Evolutionary conservation across 495 filamentous ascomycete species (phyloP).

Genomic region (Daldinia grandis): DNA sequence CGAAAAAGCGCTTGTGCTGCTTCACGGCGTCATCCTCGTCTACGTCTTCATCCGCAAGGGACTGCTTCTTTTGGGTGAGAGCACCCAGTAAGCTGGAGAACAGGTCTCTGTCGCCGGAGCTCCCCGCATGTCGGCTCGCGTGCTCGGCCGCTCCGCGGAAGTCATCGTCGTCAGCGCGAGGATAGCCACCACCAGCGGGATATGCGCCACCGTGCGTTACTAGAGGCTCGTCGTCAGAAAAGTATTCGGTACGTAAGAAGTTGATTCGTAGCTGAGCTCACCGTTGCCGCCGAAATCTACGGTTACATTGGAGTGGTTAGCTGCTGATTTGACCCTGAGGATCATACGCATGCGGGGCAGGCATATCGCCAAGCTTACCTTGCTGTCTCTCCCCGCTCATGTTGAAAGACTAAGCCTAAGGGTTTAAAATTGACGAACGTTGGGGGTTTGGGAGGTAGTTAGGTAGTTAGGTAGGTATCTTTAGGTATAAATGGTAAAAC

Average conservation of each 20-base stretch:
- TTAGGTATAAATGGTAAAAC: background rate
- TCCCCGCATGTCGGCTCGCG: conserved; percentile 59
- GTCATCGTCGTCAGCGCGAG: conserved; percentile 52
- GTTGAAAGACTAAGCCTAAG: background rate
- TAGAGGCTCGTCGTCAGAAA: conserved; percentile 17
- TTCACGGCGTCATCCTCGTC: conserved; percentile 68
- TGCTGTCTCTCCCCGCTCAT: conserved; percentile 37
- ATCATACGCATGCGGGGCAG: conserved; percentile 69
- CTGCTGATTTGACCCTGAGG: conserved; percentile 24
- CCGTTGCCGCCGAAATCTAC: conserved; percentile 40
- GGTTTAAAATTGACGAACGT: background rate
- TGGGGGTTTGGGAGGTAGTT: background rate
- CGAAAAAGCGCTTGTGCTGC: conserved; percentile 64
- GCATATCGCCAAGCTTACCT: conserved; percentile 61
- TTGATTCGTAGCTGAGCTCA: conserved; percentile 14
- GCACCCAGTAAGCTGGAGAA: conserved; percentile 61
- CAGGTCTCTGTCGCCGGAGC: conserved; percentile 56
- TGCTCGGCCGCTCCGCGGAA: conserved; percentile 60
- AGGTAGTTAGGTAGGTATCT: background rate
- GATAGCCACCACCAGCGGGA: conserved; percentile 50
- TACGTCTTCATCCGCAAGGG: conserved; percentile 61
- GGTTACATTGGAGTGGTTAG: conserved; percentile 38
- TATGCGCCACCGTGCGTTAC: conserved; percentile 52
- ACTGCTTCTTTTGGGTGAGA: conserved; percentile 59
- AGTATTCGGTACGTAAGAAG: background rate